Evolutionary conservation across 129 eudicot genomes (phyloP).

Genomic region (Tagetes erecta): DNA sequence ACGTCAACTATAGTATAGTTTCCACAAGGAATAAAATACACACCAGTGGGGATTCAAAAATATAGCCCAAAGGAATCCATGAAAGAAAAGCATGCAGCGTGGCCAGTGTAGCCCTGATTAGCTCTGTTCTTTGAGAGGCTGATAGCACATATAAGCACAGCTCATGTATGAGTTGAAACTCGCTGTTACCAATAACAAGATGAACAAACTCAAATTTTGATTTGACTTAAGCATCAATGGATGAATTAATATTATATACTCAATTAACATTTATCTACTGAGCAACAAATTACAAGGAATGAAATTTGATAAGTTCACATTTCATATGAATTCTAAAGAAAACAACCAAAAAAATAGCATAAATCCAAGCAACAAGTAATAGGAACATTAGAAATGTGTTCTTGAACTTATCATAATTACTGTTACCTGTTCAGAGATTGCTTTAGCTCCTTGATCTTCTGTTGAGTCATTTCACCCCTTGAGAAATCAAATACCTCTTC

Average conservation of each 20-base stretch:
- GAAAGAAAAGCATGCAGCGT: conserved; percentile 98
- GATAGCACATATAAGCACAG: conserved; percentile 92
- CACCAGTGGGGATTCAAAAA: too few species aligned
- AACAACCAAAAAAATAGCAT: conserved; percentile 1
- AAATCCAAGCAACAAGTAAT: not conserved
- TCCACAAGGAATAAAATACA: conserved; percentile 28
- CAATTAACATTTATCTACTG: conserved; percentile 3
- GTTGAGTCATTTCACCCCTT: conserved; percentile 99
- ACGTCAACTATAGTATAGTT: not conserved
- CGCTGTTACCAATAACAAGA: conserved; percentile 56
- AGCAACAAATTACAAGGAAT: not conserved
- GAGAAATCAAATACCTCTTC: conserved; percentile 99
- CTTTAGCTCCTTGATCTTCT: conserved; percentile 93
- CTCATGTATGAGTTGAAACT: conserved; percentile 98
- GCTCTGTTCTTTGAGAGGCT: conserved; percentile 95
- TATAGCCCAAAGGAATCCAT: conserved; percentile 98
- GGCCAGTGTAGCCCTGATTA: conserved; percentile 90
- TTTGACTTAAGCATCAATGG: not conserved
- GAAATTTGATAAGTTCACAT: conserved; percentile 3
- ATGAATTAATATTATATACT: not conserved
- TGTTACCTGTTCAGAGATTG: conserved; percentile 86
- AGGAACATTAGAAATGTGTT: not conserved
- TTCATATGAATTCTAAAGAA: not conserved
- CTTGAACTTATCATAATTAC: not conserved
- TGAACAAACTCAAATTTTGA: conserved; percentile 7